Evolutionary conservation across 2,329 filamentous ascomycete species (phyloP).

Genomic region (Rutstroemia sp.): DNA sequence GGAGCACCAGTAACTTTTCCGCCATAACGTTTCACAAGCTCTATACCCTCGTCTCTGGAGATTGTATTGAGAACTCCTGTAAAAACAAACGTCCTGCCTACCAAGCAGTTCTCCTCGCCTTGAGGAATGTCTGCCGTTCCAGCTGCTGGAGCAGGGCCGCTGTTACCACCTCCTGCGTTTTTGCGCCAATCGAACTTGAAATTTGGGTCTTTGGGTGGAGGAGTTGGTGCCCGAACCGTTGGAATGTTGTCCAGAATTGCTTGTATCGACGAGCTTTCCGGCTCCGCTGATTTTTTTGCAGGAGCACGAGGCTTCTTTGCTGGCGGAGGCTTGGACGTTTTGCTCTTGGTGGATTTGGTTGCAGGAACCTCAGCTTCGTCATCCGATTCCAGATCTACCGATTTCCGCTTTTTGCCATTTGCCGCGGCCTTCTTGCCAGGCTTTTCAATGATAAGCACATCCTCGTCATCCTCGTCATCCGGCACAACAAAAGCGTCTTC

Average conservation of each 20-base stretch:
- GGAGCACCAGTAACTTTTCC: conserved; percentile 82
- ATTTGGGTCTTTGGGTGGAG: conserved; percentile 63
- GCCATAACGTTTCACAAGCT: conserved; percentile 85
- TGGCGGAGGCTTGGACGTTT: conserved; percentile 27
- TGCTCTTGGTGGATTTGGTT: conserved; percentile 43
- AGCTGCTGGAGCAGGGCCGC: conserved; percentile 55
- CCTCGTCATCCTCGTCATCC: conserved; percentile 41
- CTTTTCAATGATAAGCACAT: conserved; percentile 30
- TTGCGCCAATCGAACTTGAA: conserved; percentile 77
- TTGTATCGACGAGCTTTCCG: conserved; percentile 67
- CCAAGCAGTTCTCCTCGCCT: conserved; percentile 82
- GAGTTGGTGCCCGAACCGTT: conserved; percentile 73
- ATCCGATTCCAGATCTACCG: conserved; percentile 45
- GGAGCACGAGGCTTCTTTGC: conserved; percentile 30
- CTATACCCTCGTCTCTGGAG: conserved; percentile 76
- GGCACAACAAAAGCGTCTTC: conserved; percentile 26
- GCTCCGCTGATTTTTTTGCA: conserved; percentile 53
- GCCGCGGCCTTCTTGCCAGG: conserved; percentile 15
- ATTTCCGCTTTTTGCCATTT: conserved; percentile 51
- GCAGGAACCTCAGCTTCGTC: conserved; percentile 48
- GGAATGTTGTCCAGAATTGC: conserved; percentile 85
- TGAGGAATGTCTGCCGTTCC: conserved; percentile 66
- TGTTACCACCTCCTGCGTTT: conserved; percentile 49
- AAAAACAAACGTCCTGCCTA: conserved; percentile 88
- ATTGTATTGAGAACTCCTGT: conserved; percentile 79